Evolutionary conservation across 1,284 basidiomycete genomes (phyloP), one percentile per base, ranked within the genome.

Genomic region (Ceratobasidium sp.): DNA sequence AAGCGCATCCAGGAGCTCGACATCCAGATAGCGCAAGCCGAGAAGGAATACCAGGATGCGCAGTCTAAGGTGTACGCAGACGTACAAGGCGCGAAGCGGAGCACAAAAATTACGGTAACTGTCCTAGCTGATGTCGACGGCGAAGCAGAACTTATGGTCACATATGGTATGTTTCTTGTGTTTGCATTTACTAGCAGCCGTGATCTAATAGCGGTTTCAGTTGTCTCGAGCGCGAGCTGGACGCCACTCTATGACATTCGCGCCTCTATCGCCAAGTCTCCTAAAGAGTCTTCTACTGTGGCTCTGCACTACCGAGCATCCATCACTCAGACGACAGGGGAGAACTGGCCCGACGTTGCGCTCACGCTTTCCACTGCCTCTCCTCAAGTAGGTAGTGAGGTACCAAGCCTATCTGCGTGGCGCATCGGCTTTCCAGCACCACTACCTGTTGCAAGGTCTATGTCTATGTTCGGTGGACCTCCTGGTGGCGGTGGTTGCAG

Each of bases 241-340:
- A 63, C 71, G 26, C 78, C 78, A 1, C 67, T 77, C 13, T 78
- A 78, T 47, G 78, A 78, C 64, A 43, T 79, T 11, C 76, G 78
- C 21, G 78, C 78, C n/a, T 67, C 50, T 21, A 73, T 78, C 26
- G 62, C 72, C 44, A 61, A 58, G n/a, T 55, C 50, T 6, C 18
- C 57, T 0, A 64, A 62, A 21, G 43, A 32, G 1, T 9, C 32
- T 52, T 72, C 73, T 6, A 59, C 73, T 18, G 63, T 78, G 32
- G 23, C 71, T 11, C 54, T 79, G n/a, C 75, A 78, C 23, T 79
- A 79, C 46, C 75, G 77, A 43, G 77, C 78, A 0, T 76, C 75
- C n/a, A 77, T 79, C 49, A 62, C 72, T 1, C 78, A 78, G 50
- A 59, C 71, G 7, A 77, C 77, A 1, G 77, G 76, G 9, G 78